A percentile compares a stretch with the other conserved stretches of the same genome.
Evolutionary conservation across 441 rosid genomes (phyloP).

Genomic region (Brassica balearica): DNA sequence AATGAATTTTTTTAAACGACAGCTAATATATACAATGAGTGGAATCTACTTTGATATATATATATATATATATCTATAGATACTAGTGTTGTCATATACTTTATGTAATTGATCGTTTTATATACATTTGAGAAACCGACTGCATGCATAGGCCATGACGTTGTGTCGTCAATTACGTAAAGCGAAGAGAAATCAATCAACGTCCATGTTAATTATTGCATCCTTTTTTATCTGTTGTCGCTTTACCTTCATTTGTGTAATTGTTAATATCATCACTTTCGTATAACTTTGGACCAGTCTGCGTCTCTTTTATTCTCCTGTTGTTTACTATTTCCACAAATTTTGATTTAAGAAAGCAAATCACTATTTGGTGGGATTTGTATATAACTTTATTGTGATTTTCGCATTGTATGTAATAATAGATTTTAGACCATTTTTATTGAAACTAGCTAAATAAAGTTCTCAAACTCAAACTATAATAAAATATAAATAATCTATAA

Average conservation of each 20-base stretch:
- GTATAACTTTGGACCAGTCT: not conserved
- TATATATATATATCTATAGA: not conserved
- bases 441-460: too few species aligned
- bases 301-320: not conserved
- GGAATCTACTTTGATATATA: not conserved
- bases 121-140: not conserved
- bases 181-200: not conserved
- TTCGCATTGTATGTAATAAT: too few species aligned
- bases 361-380: too few species aligned
- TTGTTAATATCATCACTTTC: not conserved
- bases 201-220: not conserved
- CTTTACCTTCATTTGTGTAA: not conserved
- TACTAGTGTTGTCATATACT: not conserved
- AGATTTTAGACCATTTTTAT: too few species aligned
- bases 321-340: not conserved
- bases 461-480: too few species aligned
- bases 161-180: not conserved
- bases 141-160: conserved; percentile 13
- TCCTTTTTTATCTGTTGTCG: not conserved
- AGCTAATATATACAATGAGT: not conserved
- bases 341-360: too few species aligned
- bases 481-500: too few species aligned
- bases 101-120: not conserved
- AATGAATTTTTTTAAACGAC: not conserved
- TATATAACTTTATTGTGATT: too few species aligned